Evolutionary conservation across 768 basidiomycete genomes (phyloP).

Genomic region (Flagelloscypha sp.): DNA sequence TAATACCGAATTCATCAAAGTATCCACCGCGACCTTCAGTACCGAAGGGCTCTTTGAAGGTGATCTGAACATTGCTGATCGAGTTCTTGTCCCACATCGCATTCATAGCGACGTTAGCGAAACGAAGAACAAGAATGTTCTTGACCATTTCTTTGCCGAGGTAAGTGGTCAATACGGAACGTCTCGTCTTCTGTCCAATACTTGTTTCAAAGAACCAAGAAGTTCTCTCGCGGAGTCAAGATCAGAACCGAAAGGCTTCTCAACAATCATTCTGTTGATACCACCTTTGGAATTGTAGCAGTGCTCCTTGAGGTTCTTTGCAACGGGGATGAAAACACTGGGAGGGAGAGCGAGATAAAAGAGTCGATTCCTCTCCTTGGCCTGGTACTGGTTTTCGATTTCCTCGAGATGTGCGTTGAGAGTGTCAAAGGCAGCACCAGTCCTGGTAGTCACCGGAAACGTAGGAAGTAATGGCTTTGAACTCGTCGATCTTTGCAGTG

Average conservation of each 20-base stretch:
- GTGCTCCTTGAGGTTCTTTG: constrained; percentile 71
- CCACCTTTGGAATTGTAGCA: constrained; percentile 66
- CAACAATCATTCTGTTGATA: constrained; percentile 88
- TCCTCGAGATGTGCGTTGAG: constrained; percentile 70
- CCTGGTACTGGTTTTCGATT: constrained; percentile 65
- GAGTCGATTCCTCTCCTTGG: constrained; percentile 66
- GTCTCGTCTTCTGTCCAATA: constrained; percentile 97
- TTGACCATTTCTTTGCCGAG: constrained; percentile 99
- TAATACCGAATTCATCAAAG: constrained; percentile 99
- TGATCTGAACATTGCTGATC: constrained; percentile 96
- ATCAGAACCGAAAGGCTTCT: constrained; percentile 98
- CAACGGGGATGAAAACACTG: constrained; percentile 90
- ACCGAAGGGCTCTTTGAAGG: constrained; percentile 98
- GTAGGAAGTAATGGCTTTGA: constrained; percentile 77
- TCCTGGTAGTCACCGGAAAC: constrained; percentile 87
- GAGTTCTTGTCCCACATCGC: constrained; percentile 94
- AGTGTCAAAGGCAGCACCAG: constrained; percentile 62
- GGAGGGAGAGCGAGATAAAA: constrained; percentile 98
- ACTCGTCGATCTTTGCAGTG: constrained; percentile 62
- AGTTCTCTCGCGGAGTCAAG: constrained; percentile 76
- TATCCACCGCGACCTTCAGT: constrained; percentile 99
- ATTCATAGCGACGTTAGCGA: constrained; percentile 87
- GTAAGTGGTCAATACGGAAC: constrained; percentile 98
- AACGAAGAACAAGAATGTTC: constrained; percentile 91
- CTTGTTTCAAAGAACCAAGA: constrained; percentile 66